A percentile compares a stretch with the other conserved stretches of the same genome.
Conservation (phyloP, 306 rosid genomes). For the Luffa aegyptiaca region DNA sequence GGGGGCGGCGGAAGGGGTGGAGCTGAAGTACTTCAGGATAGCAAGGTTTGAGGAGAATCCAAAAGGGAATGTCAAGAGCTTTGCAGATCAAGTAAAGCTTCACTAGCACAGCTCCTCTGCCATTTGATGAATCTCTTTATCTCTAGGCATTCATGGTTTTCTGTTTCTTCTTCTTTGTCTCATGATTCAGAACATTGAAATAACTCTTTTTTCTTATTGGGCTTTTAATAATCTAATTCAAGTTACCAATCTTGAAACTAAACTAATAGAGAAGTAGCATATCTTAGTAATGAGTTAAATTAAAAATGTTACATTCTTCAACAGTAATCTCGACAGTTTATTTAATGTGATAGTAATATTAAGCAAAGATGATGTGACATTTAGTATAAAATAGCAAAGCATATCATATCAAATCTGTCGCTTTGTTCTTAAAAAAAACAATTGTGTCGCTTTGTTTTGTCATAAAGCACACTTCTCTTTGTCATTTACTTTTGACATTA, state of each 20-base stretch:
- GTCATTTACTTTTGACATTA: not conserved
- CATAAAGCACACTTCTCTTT: no score
- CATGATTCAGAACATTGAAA: not conserved
- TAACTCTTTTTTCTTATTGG: no score
- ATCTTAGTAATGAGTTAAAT: no score
- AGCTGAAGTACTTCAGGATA: conserved; percentile 41
- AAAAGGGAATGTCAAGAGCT: conserved; percentile 31
- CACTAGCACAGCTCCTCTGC: not conserved
- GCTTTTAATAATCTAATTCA: not conserved
- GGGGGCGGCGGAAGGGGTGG: conserved; percentile 51
- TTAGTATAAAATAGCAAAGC: not conserved
- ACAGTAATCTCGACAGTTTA: no score
- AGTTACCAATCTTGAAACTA: no score
- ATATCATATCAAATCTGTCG: not conserved
- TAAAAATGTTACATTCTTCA: no score
- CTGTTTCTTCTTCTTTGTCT: not conserved
- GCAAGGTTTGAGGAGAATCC: conserved; percentile 44
- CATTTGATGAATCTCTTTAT: not conserved
- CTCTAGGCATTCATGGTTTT: not conserved
- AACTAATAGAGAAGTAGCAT: no score
- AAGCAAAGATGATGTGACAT: no score
- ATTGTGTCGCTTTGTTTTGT: not conserved
- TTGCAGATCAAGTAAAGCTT: not conserved
- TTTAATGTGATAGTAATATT: no score
- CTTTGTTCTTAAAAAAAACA: not conserved